phyloP scores from a whole-genome alignment of 768 basidiomycete species.

The Tulasnella sp. region DNA sequence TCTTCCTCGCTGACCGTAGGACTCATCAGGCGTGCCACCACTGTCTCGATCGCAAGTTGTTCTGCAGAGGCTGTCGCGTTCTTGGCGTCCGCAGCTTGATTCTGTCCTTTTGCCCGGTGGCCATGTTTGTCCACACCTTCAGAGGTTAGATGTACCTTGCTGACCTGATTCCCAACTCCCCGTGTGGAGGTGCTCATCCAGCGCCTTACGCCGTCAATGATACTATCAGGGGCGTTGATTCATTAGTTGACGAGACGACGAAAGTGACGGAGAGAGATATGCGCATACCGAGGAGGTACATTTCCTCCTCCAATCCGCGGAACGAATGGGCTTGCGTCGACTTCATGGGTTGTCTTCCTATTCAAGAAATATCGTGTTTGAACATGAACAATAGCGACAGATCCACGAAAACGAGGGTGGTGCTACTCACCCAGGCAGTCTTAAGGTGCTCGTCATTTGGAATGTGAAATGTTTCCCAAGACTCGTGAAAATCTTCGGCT shows the following conservation, averaged over 20 bases:
- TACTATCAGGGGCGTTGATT: constrained; percentile 30
- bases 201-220: constrained; percentile 66
- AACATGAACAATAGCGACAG: neutral
- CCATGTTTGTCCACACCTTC: constrained; percentile 15
- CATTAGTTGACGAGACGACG: too few species aligned
- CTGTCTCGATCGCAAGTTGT: constrained; percentile 40
- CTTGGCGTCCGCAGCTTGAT: too few species aligned
- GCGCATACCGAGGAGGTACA: constrained; percentile 26
- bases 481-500: constrained; percentile 72
- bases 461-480: constrained; percentile 83
- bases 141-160: constrained; percentile 12
- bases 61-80: constrained; percentile 5
- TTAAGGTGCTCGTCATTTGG: constrained; percentile 83
- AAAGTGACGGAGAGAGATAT: too few species aligned
- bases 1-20: constrained; percentile 55
- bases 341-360: constrained; percentile 59
- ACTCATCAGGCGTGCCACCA: constrained; percentile 48
- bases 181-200: constrained; percentile 55
- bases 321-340: constrained; percentile 66
- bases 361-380: neutral
- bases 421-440: constrained; percentile 66
- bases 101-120: neutral
- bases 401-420: neutral
- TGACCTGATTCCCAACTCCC: too few species aligned
- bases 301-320: constrained; percentile 33